phyloP scores from a whole-genome alignment of 73 alveolate species.

The Uronychia setigera region DNA sequence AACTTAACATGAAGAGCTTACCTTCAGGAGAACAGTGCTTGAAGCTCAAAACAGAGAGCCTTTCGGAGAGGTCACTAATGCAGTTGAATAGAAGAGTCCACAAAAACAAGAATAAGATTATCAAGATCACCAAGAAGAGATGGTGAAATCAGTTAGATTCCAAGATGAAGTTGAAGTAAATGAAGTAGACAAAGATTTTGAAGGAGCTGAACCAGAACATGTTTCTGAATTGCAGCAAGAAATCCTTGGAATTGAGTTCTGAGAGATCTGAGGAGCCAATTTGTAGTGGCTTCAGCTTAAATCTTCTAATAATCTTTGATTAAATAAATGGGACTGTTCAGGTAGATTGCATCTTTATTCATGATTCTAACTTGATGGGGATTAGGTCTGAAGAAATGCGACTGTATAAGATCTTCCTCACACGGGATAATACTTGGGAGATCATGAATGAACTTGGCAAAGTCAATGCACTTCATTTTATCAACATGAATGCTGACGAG shows the following conservation, averaged over 20 bases:
- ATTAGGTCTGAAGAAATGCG: slow-evolving; percentile 95
- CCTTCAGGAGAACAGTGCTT: background rate
- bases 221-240: too few species aligned
- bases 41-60: background rate
- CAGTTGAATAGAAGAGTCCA: too few species aligned
- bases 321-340: background rate
- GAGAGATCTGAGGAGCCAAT: too few species aligned
- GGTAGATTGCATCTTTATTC: background rate
- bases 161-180: background rate
- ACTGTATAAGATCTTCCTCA: slow-evolving; percentile 84
- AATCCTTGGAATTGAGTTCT: too few species aligned
- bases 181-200: too few species aligned
- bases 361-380: slow-evolving; percentile 44
- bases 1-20: background rate
- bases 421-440: slow-evolving; percentile 87
- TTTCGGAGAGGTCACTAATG: background rate
- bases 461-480: slow-evolving; percentile 89
- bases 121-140: background rate
- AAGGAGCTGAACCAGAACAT: too few species aligned
- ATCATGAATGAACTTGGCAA: slow-evolving; percentile 94
- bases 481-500: slow-evolving; percentile 83
- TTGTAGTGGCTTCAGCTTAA: too few species aligned
- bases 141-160: background rate
- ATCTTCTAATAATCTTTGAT: too few species aligned
- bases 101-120: too few species aligned